Conservation (phyloP, 2,329 filamentous ascomycete species). For the Xylariaceae sp. region DNA sequence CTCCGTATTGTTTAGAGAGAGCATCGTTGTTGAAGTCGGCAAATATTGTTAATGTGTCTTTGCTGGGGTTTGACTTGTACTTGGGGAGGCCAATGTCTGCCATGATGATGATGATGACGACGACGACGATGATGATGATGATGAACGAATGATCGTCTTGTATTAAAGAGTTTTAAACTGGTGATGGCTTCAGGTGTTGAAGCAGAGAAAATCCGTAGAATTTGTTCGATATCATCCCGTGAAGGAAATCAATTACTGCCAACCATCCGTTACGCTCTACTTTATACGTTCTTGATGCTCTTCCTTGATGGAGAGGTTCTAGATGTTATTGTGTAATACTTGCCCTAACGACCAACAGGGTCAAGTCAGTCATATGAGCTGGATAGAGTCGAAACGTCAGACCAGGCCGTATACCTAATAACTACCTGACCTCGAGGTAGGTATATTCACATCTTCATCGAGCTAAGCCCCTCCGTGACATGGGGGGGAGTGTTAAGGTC, state of each 20-base stretch:
- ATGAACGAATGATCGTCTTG: too few species aligned
- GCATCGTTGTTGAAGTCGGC: conserved; percentile 17
- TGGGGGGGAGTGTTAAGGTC: neutral
- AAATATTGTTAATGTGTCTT: neutral
- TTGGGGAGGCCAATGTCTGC: conserved; percentile 10
- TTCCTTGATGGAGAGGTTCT: too few species aligned
- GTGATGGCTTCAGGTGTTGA: neutral
- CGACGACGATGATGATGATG: too few species aligned
- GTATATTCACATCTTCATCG: neutral
- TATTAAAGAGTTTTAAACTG: too few species aligned
- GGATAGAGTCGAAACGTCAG: too few species aligned
- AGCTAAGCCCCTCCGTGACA: conserved; percentile 5
- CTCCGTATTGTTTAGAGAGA: conserved; percentile 31
- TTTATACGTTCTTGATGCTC: neutral
- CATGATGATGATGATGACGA: conserved; percentile 7
- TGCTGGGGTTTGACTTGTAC: conserved; percentile 10
- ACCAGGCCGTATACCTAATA: too few species aligned
- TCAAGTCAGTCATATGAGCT: conserved; percentile 1
- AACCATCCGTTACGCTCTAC: neutral
- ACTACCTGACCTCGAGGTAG: too few species aligned
- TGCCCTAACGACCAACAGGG: neutral
- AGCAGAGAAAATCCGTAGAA: neutral
- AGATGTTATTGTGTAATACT: neutral
- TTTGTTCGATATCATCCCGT: neutral
- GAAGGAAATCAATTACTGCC: neutral